These are phyloP conservation scores for Candida peoriensis DNA, from an alignment of 805 yeast species.

Conservation along the genomic window DNA sequence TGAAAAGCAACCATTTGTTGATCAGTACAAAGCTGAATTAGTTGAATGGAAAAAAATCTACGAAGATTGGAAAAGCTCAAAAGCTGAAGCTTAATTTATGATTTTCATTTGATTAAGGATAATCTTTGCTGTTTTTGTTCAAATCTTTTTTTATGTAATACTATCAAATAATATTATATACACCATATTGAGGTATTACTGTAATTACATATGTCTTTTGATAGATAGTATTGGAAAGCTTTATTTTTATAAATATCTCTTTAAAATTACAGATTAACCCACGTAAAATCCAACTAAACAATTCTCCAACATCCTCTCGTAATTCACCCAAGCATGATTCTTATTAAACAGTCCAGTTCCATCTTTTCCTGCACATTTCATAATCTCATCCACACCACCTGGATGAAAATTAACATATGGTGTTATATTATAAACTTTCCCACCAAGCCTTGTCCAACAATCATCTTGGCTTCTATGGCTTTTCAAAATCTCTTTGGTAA, in stretches of 20 bases:
- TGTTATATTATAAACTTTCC: conserved; percentile 83
- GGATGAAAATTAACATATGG: conserved; percentile 85
- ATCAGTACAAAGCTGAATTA: conserved; percentile 19
- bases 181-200: too few species aligned
- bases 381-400: conserved; percentile 78
- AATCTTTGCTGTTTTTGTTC: not conserved
- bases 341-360: conserved; percentile 72
- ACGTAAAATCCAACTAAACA: conserved; percentile 62
- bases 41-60: conserved; percentile 34
- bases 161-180: too few species aligned
- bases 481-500: conserved; percentile 52
- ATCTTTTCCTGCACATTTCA: conserved; percentile 79
- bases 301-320: conserved; percentile 70
- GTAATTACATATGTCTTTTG: too few species aligned
- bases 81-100: not conserved
- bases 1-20: conserved; percentile 51
- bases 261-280: too few species aligned
- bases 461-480: conserved; percentile 59
- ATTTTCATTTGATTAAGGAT: not conserved
- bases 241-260: not conserved
- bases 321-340: conserved; percentile 79
- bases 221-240: conserved; percentile 9
- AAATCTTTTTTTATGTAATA: too few species aligned
- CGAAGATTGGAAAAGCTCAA: conserved; percentile 1
- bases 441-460: conserved; percentile 80